Base-by-base conservation (phyloP, 2,329 filamentous ascomycete genomes). In the Phialophora chinensis region DNA sequence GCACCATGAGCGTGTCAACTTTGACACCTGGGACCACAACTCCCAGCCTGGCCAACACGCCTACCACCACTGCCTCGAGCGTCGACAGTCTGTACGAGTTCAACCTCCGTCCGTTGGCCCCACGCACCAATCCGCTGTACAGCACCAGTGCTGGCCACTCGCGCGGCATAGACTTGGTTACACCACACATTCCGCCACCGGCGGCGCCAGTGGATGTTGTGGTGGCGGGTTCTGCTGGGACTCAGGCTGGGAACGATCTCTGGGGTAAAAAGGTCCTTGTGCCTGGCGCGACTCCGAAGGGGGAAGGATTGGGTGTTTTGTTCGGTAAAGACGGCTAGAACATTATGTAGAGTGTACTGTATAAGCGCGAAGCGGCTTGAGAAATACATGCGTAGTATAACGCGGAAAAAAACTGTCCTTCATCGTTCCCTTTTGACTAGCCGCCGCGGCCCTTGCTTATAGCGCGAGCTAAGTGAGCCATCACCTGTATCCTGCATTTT, bases 71-170 rank as follows among this genome's bases (percentile, higher is more conserved):
- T 58, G 74, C 79, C 4, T 79, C 77, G 11, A 81, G 79, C 17
- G 72, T 78, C 65, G 77, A 75, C 70, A 73, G 72, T 71, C 69
- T 61, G 59, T 70, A 67, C 64, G 66, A 64, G n/a, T 72, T 71
- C 66, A 74, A 77, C 38, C 70, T 74, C 60, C 77, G 79, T 4
- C 79, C 79, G 1, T 71, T 81, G 25, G 77, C 77, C 12, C 78
- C 79, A 4, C 76, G 79, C 7, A 77, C 77, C 70, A 80, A 80
- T 63, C 77, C 78, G 20, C 75, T 74, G 60, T 80, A 77, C 69
- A 75, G 63, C 44, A 72, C 72, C 56, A 73, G 73, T 61, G 67
- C 73, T 5, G 74, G 72, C 35, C 72, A 70, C 29, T 57, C 35
- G 23, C 71, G 71, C 31, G 76, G 78, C 11, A 73, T 79, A 8